A percentile compares a stretch with the other conserved stretches of the same genome.
Conservation (phyloP, 2,329 filamentous ascomycete species). For the Trichophyton equinum region DNA sequence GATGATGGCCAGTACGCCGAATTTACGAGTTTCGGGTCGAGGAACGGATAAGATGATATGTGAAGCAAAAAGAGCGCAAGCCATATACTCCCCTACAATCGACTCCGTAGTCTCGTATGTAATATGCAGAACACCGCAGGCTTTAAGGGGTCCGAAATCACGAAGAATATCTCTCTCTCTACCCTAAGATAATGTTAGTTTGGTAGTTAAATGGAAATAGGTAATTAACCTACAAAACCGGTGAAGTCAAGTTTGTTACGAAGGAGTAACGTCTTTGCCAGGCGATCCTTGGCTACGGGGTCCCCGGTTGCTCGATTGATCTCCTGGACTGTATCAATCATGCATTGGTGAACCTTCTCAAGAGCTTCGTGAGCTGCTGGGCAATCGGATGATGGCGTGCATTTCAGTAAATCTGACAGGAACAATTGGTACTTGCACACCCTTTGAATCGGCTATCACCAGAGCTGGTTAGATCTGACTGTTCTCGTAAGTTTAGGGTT, state of each 20-base stretch:
- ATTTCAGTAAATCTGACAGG: slow-evolving; percentile 68
- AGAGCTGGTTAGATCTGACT: background rate
- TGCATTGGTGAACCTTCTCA: slow-evolving; percentile 55
- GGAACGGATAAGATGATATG: slow-evolving; percentile 64
- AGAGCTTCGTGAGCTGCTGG: slow-evolving; percentile 71
- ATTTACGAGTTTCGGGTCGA: slow-evolving; percentile 51
- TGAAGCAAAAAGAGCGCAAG: slow-evolving; percentile 70
- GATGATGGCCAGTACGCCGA: slow-evolving; percentile 64
- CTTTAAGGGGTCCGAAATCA: slow-evolving; percentile 62
- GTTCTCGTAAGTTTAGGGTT: too few species aligned
- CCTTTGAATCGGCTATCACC: slow-evolving; percentile 67
- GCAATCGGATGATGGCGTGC: slow-evolving; percentile 74
- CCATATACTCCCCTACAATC: slow-evolving; percentile 67
- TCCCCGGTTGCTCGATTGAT: slow-evolving; percentile 81
- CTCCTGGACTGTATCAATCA: slow-evolving; percentile 62
- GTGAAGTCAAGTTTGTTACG: slow-evolving; percentile 68
- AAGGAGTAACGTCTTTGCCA: slow-evolving; percentile 74
- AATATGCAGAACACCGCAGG: slow-evolving; percentile 74
- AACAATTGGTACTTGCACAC: slow-evolving; percentile 84
- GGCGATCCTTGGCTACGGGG: slow-evolving; percentile 51
- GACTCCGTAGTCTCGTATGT: slow-evolving; percentile 62
- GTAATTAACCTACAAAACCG: slow-evolving; percentile 45
- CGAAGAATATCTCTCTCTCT: slow-evolving; percentile 49
- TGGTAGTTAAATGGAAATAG: background rate
- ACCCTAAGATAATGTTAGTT: background rate